Evolutionary conservation across 768 basidiomycete genomes (phyloP), one percentile per base, ranked within the genome.

Genomic region (Boletus vinaceobasis): DNA sequence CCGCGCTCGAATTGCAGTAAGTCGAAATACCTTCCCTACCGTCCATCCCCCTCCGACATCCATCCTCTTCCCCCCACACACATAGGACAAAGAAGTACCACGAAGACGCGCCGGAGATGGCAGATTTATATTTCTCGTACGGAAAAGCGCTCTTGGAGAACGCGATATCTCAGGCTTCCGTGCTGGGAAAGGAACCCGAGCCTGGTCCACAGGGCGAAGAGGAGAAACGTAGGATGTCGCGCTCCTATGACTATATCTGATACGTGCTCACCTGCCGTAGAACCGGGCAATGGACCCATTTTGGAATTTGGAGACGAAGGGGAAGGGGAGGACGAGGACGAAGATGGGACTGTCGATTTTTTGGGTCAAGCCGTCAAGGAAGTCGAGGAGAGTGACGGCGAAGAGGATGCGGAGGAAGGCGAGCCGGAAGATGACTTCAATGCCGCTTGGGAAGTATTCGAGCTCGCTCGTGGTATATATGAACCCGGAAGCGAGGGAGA

Each of bases 371-470:
- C 80, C 33, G 71, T 72, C n/a, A 76, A 80, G 54, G 79, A 80
- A 51, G 71, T 66, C 1, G 80, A 79, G 8, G 81, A 73, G 2
- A 84, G 75, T 0, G 82, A 76, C 0, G 84, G 78, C 0, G 81
- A 77, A 4, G 84, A 80, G 0, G 64, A 79, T 9, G 89, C 74
- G 2, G 88, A 83, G 4, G 88, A 86, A 13, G 88, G 69, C 4
- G 92, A 90, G 63, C 92, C 91, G 0, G 96, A 97, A 64, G 97
- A 99, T 62, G 97, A 98, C 65, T 97, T 97, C 71, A 97, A 96
- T 60, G 93, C 92, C 26, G 93, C 97, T 13, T 99, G 96, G 94
- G 91, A 97, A 66, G 87, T 96, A 3, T 78, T 99, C n/a, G 97
- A 99, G 62, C 84, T 96, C 52, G 95, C 96, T 21, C 80, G 95